Evolutionary conservation across 768 basidiomycete species (phyloP).

Genomic region (Collybia mongolica): DNA sequence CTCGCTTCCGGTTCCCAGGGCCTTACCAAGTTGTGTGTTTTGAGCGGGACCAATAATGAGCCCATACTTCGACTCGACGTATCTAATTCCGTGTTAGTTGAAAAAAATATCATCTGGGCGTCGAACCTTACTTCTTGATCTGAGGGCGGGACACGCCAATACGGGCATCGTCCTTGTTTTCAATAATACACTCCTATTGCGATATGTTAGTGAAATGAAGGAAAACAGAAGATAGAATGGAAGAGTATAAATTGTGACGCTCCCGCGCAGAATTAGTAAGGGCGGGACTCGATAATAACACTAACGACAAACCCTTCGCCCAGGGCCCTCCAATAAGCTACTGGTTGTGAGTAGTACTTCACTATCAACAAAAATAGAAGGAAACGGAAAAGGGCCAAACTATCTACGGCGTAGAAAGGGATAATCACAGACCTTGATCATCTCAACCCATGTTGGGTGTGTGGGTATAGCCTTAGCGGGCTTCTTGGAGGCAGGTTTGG

Average conservation of each 20-base stretch:
- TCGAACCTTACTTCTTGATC: conserved; percentile 79
- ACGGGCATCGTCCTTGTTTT: conserved; percentile 73
- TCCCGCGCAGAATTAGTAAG: too few relatives aligned
- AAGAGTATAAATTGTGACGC: too few relatives aligned
- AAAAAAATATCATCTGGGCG: conserved; percentile 12
- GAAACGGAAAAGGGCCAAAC: neutral
- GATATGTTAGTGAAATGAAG: neutral
- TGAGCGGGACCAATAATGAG: conserved; percentile 80
- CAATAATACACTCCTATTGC: conserved; percentile 77
- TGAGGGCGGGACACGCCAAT: conserved; percentile 84
- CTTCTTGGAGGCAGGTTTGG: conserved; percentile 44
- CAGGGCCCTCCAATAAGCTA: conserved; percentile 10
- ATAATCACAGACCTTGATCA: conserved; percentile 66
- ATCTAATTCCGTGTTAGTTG: conserved; percentile 45
- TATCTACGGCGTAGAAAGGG: conserved; percentile 3
- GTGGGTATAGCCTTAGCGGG: conserved; percentile 43
- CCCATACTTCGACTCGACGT: conserved; percentile 79
- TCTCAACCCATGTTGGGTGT: conserved; percentile 68
- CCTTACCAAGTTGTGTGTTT: conserved; percentile 73
- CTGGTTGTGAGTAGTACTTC: neutral
- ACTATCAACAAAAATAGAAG: neutral
- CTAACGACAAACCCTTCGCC: conserved; percentile 19
- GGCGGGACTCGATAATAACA: neutral
- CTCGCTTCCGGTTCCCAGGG: conserved; percentile 79
- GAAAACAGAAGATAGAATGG: neutral